Evolutionary conservation across 768 basidiomycete species (phyloP), one percentile per base, ranked within the genome.

Genomic region (Serpula lacrymans): DNA sequence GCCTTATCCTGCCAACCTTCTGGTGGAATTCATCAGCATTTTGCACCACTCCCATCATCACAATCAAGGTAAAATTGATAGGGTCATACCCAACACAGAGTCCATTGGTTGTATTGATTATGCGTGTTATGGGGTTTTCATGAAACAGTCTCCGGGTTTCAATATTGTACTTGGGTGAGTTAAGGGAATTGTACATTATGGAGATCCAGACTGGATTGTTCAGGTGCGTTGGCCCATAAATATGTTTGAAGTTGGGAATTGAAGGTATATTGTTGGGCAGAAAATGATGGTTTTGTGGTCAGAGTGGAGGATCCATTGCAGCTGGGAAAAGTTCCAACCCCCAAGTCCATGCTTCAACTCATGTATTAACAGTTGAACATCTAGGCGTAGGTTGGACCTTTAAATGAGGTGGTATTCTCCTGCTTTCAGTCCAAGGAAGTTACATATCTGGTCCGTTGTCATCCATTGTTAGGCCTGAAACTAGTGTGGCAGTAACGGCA

Each of bases 241-340:
- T 3, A 20, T 12, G 3, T 42, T 45, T 5, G 60, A 21, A 4
- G 34, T 28, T 0, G 48, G 55, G 26, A 51, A 54, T 4, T 51
- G 53, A 1, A 59, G 48, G 1, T 33, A 7, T 21, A 63, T 58
- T 1, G 60, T 54, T n/a, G 49, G 42, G 38, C 53, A 50, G 32
- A 62, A 65, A 2, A 65, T 51, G n/a, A n/a, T n/a, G n/a, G n/a
- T n/a, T n/a, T n/a, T n/a, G n/a, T n/a, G n/a, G n/a, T n/a, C n/a
- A n/a, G 29, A 32, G 0, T 45, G 31, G 5, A 63, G n/a, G 16
- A 64, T 37, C 62, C 58, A 62, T 11, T 41, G 42, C n/a, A 63
- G 46, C 29, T 59, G 48, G 0, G 50, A 54, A 41, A 61, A 60
- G 11, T 16, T 20, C 2, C n/a, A 27, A 11, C 52, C 51, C 1